Evolutionary conservation across 208 protist genomes (phyloP), one percentile per base, ranked within the genome.

Genomic region (Plasmodiophora brassicae): DNA sequence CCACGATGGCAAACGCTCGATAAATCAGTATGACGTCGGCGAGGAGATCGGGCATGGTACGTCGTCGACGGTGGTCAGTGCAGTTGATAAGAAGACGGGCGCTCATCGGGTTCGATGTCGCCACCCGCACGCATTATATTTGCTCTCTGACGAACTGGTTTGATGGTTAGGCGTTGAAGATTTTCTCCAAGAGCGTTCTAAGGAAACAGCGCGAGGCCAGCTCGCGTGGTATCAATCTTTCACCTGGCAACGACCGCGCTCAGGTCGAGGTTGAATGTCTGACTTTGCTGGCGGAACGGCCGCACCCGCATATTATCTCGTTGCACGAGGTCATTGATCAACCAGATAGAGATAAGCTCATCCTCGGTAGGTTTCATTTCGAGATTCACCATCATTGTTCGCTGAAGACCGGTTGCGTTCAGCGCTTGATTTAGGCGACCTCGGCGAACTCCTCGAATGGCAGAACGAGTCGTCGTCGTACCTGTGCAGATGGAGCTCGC

Each of bases 151-250:
- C 25, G 20, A 57, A 57, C 65, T 38, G n/a, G 32, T n/a, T n/a
- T n/a, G n/a, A n/a, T n/a, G n/a, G n/a, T n/a, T n/a, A 78, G 65
- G 65, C 65, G n/a, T 78, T 78, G 65, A 78, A 78, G 65, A 78
- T 78, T 5, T 78, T 78, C n/a, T 78, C 65, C 10, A 78, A 78
- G n/a, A 32, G 14, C 14, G 32, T n/a, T 5, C 20, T 78, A 32
- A 78, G n/a, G n/a, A 78, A 78, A 32, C 65, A 78, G 65, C 14
- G 50, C 50, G 25, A 25, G 20, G 50, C 50, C 14, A 14, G 32
- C 5, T 5, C 10, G 65, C 65, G 5, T 14, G n/a, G 5, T 38
- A 78, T 38, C 14, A 38, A 8, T 32, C 14, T 32, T 8, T 44
- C 32, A n/a, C n/a, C 5, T 32, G 65, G 65, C n/a, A 14, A 57